These are phyloP conservation scores for Boletus subluridellus DNA, from an alignment of 1,284 basidiomycete species.

Conservation along the genomic window DNA sequence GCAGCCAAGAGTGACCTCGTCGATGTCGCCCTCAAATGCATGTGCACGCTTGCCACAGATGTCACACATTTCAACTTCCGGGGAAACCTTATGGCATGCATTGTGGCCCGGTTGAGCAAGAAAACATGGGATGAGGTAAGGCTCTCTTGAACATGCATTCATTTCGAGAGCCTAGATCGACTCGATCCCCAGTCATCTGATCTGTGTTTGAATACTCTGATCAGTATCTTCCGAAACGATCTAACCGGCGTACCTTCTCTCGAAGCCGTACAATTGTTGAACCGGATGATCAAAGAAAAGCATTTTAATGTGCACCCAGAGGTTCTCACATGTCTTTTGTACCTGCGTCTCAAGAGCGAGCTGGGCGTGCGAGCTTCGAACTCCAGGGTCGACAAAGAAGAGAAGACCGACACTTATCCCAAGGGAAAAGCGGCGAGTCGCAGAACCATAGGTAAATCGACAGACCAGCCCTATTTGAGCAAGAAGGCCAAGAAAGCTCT, in stretches of 20 bases:
- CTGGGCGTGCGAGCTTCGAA: conserved; percentile 74
- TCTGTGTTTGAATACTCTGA: conserved; percentile 77
- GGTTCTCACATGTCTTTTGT: conserved; percentile 81
- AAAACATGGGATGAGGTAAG: conserved; percentile 84
- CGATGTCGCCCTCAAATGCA: conserved; percentile 73
- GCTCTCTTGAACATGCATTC: conserved; percentile 11
- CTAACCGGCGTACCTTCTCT: conserved; percentile 76
- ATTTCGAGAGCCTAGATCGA: conserved; percentile 15
- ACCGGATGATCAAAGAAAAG: conserved; percentile 95
- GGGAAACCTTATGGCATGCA: conserved; percentile 84
- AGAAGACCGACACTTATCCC: conserved; percentile 37
- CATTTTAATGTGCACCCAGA: conserved; percentile 88
- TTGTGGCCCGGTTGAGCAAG: conserved; percentile 82
- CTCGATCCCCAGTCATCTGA: conserved; percentile 61
- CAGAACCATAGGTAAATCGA: conserved; percentile 55
- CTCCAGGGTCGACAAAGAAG: conserved; percentile 58
- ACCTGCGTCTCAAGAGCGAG: conserved; percentile 87
- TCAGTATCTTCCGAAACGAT: conserved; percentile 80
- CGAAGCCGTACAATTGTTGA: conserved; percentile 86
- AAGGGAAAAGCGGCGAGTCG: conserved; percentile 50
- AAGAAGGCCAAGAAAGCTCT: conserved; percentile 72
- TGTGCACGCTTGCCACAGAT: conserved; percentile 82
- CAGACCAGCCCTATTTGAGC: conserved; percentile 71
- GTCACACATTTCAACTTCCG: conserved; percentile 98
- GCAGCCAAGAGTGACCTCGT: conserved; percentile 72